These are phyloP conservation scores for Kazachstania sp. DNA, from an alignment of 1,139 yeast species.

Conservation along the genomic window DNA sequence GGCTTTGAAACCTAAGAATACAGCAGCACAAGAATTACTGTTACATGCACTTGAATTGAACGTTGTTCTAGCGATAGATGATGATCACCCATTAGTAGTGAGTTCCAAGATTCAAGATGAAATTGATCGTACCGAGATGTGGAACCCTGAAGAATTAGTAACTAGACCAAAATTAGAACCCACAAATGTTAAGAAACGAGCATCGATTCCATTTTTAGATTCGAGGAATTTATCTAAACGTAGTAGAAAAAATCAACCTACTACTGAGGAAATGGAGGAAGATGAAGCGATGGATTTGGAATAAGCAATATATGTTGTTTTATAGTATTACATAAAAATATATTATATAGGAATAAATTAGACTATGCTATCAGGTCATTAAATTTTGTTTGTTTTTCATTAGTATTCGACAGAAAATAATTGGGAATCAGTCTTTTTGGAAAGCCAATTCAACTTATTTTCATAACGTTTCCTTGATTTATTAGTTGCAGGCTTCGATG, in stretches of 20 bases:
- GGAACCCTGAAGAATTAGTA: not conserved
- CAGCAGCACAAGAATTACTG: conserved; percentile 74
- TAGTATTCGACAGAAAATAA: not conserved
- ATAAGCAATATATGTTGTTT: conserved; percentile 2
- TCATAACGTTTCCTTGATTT: not conserved
- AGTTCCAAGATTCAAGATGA: conserved; percentile 18
- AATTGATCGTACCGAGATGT: not conserved
- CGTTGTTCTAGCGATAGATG: conserved; percentile 26
- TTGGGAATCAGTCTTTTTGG: not conserved
- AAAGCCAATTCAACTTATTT: not conserved
- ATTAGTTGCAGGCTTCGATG: not conserved
- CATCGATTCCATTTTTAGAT: conserved; percentile 3
- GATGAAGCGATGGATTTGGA: conserved; percentile 60
- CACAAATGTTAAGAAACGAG: conserved; percentile 2
- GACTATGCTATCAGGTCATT: not conserved
- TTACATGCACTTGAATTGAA: conserved; percentile 73
- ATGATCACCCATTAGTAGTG: conserved; percentile 29
- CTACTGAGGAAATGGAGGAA: conserved; percentile 34
- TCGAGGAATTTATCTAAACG: conserved; percentile 2
- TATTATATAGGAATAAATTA: not conserved
- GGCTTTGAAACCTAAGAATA: conserved; percentile 71
- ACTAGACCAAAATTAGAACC: not conserved
- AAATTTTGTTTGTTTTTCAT: too few species aligned
- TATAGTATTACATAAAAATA: too few species aligned
- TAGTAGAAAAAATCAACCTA: conserved; percentile 1